Base-by-base conservation (phyloP, 331 rosid species). In the Ulmus americana region DNA sequence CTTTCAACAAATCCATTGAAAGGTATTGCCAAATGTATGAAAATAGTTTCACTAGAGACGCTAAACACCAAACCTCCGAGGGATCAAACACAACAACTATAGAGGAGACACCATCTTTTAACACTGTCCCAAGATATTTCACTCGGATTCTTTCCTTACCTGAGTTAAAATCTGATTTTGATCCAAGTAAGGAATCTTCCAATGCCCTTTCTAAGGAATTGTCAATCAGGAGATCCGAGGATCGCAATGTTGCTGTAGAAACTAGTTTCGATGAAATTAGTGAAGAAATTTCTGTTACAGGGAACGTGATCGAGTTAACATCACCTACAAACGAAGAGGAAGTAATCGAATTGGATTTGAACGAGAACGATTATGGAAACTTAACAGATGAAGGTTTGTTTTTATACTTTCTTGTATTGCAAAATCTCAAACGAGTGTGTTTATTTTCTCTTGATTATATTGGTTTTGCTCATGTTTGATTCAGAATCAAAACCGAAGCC, bases 61-160 rank as follows among this genome's bases (percentile, higher is more conserved):
- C 16, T 45, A 82, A 79, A 60, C 15, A 50, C 56, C 76, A 71
- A 39, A 65, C 46, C 43, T 45, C 70, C n/a, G 84, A 81, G 43
- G 77, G 60, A 61, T 55, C 70, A 56, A 81, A 44, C 35, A 28
- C 81, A 68, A 86, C 50, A 77, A 12, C 63, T 4, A 68, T 66
- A 56, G 76, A 78, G 60, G 76, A 28, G 35, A 28, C 39, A 73
- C 52, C 35, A 60, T 71, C 77, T 2, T 1, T 69, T 44, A 56
- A 13, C 45, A 58, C 44, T 38, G 63, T 81, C 40, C 74, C 76
- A 11, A 85, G 82, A 72, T 50, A 76, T 39, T 55, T 90, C 10
- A 55, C 75, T 42, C 81, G 97, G 79, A 79, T 85, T 71, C 81
- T 59, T 42, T 90, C 97, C 22, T 55, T 87, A 12, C 94, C 90